Conservation (phyloP, 805 yeast species). For the Suhomyces tanzawaensis region DNA sequence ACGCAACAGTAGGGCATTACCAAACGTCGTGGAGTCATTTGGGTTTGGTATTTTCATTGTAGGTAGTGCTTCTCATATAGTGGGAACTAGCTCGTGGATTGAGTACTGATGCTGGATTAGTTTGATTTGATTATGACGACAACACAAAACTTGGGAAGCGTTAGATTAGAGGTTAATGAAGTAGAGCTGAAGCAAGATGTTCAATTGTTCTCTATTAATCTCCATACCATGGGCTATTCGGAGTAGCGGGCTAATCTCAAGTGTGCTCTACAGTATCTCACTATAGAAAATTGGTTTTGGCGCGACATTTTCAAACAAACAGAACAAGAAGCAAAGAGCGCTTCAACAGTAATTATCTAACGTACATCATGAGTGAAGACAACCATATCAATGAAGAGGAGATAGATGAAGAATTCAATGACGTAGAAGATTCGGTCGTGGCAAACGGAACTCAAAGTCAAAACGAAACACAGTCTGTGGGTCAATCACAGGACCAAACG, state of each 20-base stretch:
- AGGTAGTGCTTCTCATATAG: background rate
- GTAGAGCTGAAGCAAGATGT: no score
- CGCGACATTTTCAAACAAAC: background rate
- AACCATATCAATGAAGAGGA: slow-evolving; percentile 12
- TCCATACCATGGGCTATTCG: no score
- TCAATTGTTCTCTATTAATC: no score
- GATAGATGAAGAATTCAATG: slow-evolving; percentile 24
- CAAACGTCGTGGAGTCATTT: slow-evolving; percentile 59
- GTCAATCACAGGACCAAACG: background rate
- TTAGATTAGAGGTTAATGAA: no score
- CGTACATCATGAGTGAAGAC: slow-evolving; percentile 5
- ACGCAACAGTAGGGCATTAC: slow-evolving; percentile 73
- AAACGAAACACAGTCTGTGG: background rate
- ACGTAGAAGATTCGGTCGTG: slow-evolving; percentile 15
- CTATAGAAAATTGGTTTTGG: no score
- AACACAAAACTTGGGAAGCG: no score
- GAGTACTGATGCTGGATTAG: no score
- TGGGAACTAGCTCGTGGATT: no score
- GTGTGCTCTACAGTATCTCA: no score
- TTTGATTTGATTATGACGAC: no score
- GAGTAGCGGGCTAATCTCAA: no score
- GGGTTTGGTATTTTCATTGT: slow-evolving; percentile 15
- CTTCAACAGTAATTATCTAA: no score
- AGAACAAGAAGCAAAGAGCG: background rate
- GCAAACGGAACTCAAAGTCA: background rate